These are phyloP conservation scores for Boletellus sp. DNA, from an alignment of 1,284 basidiomycete species.

Conservation along the genomic window DNA sequence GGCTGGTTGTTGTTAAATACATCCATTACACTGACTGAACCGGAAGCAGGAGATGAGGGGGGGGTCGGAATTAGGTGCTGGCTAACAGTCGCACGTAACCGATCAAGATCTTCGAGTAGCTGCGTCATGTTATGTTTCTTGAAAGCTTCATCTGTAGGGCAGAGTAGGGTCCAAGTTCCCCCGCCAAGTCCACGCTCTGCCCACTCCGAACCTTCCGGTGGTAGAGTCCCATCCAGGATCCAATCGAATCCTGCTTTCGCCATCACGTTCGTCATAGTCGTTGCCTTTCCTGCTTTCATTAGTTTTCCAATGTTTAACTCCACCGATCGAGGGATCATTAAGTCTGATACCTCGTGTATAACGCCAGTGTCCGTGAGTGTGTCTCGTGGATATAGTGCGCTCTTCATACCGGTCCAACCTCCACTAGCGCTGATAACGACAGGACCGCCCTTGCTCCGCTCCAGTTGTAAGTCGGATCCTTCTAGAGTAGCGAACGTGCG, in stretches of 20 bases:
- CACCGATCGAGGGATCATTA: conserved; percentile 87
- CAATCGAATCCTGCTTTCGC: conserved; percentile 83
- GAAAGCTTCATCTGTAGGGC: conserved; percentile 91
- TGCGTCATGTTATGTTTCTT: conserved; percentile 82
- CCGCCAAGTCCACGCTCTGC: conserved; percentile 46
- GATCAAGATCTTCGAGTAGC: conserved; percentile 62
- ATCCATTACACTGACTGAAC: conserved; percentile 31
- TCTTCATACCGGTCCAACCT: conserved; percentile 70
- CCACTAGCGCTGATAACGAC: conserved; percentile 62
- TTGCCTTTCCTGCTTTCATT: conserved; percentile 81
- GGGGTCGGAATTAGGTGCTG: conserved; percentile 83
- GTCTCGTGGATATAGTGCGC: conserved; percentile 56
- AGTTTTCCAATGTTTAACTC: conserved; percentile 87
- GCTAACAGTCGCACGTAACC: conserved; percentile 68
- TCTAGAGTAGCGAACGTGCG: conserved; percentile 71
- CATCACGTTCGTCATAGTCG: conserved; percentile 85
- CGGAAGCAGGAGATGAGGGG: conserved; percentile 24
- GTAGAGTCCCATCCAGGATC: conserved; percentile 82
- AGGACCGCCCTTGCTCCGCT: conserved; percentile 47
- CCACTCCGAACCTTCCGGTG: conserved; percentile 63
- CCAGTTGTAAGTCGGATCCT: conserved; percentile 67
- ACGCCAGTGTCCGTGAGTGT: conserved; percentile 86
- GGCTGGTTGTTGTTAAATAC: conserved; percentile 66
- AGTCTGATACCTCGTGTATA: conserved; percentile 85
- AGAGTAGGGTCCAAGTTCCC: conserved; percentile 79